A percentile compares a stretch with the other conserved stretches of the same genome.
phyloP scores from a whole-genome alignment of 352 stramenopile genomes.

The Discostella stelligera region DNA sequence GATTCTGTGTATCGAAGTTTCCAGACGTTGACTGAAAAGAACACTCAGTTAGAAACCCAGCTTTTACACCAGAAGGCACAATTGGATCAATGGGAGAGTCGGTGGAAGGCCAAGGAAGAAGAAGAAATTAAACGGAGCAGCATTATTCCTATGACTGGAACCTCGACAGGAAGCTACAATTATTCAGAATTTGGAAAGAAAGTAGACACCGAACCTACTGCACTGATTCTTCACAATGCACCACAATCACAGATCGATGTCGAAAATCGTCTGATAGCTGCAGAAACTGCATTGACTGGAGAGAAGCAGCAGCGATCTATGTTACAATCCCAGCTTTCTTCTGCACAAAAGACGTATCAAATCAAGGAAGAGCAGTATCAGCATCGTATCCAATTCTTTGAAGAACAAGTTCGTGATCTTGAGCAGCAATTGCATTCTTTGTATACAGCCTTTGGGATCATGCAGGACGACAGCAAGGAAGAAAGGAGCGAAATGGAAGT shows the following conservation, averaged over 20 bases:
- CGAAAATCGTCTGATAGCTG: slow-evolving; percentile 30
- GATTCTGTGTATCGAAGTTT: slow-evolving; percentile 34
- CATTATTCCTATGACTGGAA: slow-evolving; percentile 18
- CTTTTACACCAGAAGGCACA: slow-evolving; percentile 35
- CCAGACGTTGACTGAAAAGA: slow-evolving; percentile 33
- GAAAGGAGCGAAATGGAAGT: slow-evolving; percentile 49
- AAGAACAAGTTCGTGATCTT: slow-evolving; percentile 49
- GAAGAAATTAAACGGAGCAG: slow-evolving; percentile 29
- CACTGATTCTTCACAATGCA: slow-evolving; percentile 27
- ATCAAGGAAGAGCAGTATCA: slow-evolving; percentile 42
- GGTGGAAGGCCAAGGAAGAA: slow-evolving; percentile 27
- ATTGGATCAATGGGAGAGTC: slow-evolving; percentile 32
- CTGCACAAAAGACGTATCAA: slow-evolving; percentile 41
- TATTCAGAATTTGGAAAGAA: slow-evolving; percentile 39
- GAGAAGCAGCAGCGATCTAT: slow-evolving; percentile 34
- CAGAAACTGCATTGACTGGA: slow-evolving; percentile 36
- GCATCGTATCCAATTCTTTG: slow-evolving; percentile 46
- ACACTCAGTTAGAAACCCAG: slow-evolving; percentile 36
- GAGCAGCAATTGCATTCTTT: slow-evolving; percentile 71
- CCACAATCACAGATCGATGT: slow-evolving; percentile 28
- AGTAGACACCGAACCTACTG: neutral
- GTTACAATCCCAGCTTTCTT: slow-evolving; percentile 36
- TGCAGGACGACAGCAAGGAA: slow-evolving; percentile 58
- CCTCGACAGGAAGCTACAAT: slow-evolving; percentile 41
- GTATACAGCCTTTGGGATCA: slow-evolving; percentile 65